These are phyloP conservation scores for Abrus pulchellus DNA, from an alignment of 306 rosid species.

Conservation along the genomic window DNA sequence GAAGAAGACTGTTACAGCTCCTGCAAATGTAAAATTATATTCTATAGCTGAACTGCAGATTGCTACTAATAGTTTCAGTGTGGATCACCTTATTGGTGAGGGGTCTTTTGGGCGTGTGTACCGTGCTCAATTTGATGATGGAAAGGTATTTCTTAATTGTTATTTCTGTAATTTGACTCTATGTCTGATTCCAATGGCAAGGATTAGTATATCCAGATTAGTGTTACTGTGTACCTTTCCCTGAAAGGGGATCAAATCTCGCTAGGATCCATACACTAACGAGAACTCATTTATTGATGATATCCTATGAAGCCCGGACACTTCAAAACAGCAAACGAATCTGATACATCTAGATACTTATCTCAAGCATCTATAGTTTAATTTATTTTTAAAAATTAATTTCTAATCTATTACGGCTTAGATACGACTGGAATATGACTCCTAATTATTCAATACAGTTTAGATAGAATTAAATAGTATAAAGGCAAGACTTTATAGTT, in stretches of 20 bases:
- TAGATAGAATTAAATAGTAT: too few species aligned
- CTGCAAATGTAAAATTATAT: slow-evolving; percentile 73
- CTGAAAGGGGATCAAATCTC: slow-evolving; percentile 22
- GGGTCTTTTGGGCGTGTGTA: slow-evolving; percentile 96
- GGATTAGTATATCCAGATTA: slow-evolving; percentile 27
- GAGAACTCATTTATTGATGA: not conserved
- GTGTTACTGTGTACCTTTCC: slow-evolving; percentile 27
- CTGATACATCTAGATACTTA: too few species aligned
- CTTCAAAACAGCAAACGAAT: too few species aligned
- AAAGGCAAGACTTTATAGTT: too few species aligned
- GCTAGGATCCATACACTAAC: slow-evolving; percentile 2
- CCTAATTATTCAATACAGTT: too few species aligned
- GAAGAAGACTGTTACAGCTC: slow-evolving; percentile 70
- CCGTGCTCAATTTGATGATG: slow-evolving; percentile 85
- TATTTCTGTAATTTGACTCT: slow-evolving; percentile 33
- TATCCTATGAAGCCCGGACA: too few species aligned
- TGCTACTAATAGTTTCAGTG: slow-evolving; percentile 91
- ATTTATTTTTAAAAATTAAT: too few species aligned
- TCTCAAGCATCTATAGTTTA: too few species aligned
- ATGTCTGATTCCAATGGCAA: slow-evolving; percentile 34
- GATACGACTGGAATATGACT: too few species aligned
- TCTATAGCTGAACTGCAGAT: slow-evolving; percentile 93
- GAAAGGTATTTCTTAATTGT: slow-evolving; percentile 67
- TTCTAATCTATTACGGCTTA: too few species aligned
- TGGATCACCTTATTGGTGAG: slow-evolving; percentile 90